Evolutionary conservation across 495 filamentous ascomycete species (phyloP), one percentile per base, ranked within the genome.

Genomic region (Neurospora terricola): DNA sequence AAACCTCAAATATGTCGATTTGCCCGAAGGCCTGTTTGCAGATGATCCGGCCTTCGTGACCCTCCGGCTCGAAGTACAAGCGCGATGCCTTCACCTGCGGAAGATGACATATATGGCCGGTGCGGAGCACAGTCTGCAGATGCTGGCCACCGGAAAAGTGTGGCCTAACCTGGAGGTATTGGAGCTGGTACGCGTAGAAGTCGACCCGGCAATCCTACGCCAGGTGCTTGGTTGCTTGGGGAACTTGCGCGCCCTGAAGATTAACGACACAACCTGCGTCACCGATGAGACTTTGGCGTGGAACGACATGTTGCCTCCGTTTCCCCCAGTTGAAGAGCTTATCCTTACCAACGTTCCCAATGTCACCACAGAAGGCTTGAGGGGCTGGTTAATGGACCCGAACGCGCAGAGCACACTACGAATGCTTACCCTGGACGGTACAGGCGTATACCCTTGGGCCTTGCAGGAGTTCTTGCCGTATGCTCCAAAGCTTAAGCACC

Each of bases 61-160:
- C 1, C 80, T 99, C 76, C 90, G 91, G 74, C 89, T 94, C 73
- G 96, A 97, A 78, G 81, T 98, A 37, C 92, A 94, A 81, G 90
- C 88, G 4, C 88, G 92, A 39, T 98, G 94, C 79, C 88, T 91
- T 38, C 89, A 96, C 76, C 82, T 98, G 36, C 88, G 94, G 69
- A 94, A 92, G 76, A 98, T 98, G 94, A 89, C 86, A 38, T 99
- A 96, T 82, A 85, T 86, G 48, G 82, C 84, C 43, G 96, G 96
- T 11, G 86, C 91, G 9, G 96, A 98, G 83, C 88, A 87, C 48
- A 91, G 89, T 78, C 88, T 99, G 73, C 88, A 92, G 72, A 83
- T 88, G 34, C 83, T 98, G 21, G 85, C 87, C 9, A 84, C 86
- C 9, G 86, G 89, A 8, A 84, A 84, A 6, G 86, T 91, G 18